Evolutionary conservation across 345 rosid species (phyloP).

Genomic region (Dovyalis caffra): DNA sequence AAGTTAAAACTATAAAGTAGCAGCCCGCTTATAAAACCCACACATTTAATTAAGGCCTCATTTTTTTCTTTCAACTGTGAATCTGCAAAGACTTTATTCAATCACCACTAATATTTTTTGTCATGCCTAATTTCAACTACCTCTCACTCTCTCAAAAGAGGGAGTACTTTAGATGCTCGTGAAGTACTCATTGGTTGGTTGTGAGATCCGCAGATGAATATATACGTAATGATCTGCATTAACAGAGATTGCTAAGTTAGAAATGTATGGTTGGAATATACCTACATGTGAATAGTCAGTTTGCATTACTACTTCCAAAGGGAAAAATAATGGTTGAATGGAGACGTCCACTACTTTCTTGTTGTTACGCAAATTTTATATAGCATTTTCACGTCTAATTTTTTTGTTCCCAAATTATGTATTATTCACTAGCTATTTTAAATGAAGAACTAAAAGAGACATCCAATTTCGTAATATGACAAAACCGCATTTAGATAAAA

Average conservation of each 20-base stretch:
- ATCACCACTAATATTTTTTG: background rate
- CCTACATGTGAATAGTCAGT: constrained; percentile 6
- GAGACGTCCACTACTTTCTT: background rate
- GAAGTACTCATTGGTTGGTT: background rate
- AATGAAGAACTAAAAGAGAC: too few relatives aligned
- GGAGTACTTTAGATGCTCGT: background rate
- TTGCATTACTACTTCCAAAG: background rate
- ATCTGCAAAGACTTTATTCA: background rate
- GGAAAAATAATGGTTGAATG: background rate
- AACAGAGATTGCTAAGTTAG: background rate
- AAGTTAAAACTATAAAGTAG: background rate
- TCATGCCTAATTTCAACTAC: background rate
- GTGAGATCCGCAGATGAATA: background rate
- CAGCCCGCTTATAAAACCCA: background rate
- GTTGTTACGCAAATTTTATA: background rate
- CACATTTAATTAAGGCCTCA: background rate
- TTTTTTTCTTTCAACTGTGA: background rate
- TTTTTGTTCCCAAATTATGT: background rate
- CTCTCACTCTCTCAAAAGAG: background rate
- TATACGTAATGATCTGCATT: too few relatives aligned
- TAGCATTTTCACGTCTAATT: background rate
- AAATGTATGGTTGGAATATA: background rate
- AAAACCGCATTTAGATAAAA: too few relatives aligned
- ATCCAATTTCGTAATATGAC: too few relatives aligned
- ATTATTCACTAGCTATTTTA: too few relatives aligned